Evolutionary conservation across 495 filamentous ascomycete genomes (phyloP).

Genomic region (Astrocystis sublimbata): DNA sequence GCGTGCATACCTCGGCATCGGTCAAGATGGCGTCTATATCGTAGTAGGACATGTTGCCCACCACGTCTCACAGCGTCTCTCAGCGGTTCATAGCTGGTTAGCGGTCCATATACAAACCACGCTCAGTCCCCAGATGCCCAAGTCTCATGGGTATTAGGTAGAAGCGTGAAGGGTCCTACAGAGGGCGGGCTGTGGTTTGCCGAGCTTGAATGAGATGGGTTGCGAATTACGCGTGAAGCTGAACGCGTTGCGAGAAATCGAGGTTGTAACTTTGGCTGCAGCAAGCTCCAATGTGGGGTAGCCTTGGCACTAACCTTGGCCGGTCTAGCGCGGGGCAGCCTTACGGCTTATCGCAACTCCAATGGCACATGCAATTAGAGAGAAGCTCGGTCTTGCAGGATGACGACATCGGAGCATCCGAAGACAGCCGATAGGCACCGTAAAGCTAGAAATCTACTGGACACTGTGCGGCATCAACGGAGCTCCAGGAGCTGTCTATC

Average conservation of each 20-base stretch:
- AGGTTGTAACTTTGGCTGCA: too few species aligned
- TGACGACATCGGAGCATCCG: neutral
- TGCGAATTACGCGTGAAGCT: too few species aligned
- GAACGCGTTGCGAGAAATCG: too few species aligned
- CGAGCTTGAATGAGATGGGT: too few species aligned
- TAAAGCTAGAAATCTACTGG: too few species aligned
- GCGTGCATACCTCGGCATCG: slow-evolving; percentile 72
- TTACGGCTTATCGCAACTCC: neutral
- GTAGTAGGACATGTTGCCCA: slow-evolving; percentile 78
- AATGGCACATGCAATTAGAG: neutral
- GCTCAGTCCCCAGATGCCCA: neutral
- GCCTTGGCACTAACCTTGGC: too few species aligned
- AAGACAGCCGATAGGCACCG: slow-evolving; percentile 5
- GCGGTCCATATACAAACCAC: neutral
- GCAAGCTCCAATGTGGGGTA: too few species aligned
- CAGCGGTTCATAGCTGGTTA: neutral
- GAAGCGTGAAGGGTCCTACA: neutral
- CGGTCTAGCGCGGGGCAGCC: neutral
- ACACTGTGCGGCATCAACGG: too few species aligned
- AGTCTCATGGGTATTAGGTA: neutral
- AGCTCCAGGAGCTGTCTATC: neutral
- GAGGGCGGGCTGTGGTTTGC: too few species aligned
- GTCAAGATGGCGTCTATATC: slow-evolving; percentile 92
- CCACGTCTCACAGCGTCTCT: neutral
- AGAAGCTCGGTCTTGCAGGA: neutral